Base-by-base conservation (phyloP, 1,284 basidiomycete species). In the Ceratobasidium sp. region DNA sequence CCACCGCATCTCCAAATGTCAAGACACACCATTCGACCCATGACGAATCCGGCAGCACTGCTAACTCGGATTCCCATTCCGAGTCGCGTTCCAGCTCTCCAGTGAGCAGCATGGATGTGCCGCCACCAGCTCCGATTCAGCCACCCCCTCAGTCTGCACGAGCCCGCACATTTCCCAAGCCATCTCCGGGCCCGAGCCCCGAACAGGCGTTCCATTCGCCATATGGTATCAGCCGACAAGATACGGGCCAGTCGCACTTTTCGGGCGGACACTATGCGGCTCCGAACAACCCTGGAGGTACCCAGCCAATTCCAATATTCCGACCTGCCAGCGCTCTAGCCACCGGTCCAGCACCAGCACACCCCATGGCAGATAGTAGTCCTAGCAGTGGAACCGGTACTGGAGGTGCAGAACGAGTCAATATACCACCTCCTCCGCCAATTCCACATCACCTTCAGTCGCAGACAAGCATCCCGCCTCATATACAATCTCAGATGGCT, bases 301-400 rank as follows among this genome's bases (percentile, higher is more conserved):
- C 49, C 5, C 62, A 65, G 22, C 62, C 62, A 22, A 65, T 65
- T 42, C 62, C 62, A 17, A 65, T 65, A 13, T 65, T 53, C 47
- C 47, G 62, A 38, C 62, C 62, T 15, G 32, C 62, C 4, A 65
- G 62, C n/a, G 62, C 62, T 15, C 20, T 65, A 25, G 62, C 62
- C n/a, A 65, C 27, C 25, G 43, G 22, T 29, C 27, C 17, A 10
- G 10, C 45, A 40, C 38, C 8, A 8, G 35, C 55, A 8, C 27
- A 25, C 17, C 47, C 47, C 3, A 20, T 49, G 15, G 20, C 32
- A 32, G 62, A 53, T 22, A 40, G 49, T 22, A 65, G 62, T 29
- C 62, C 62, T 1, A 65, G 62, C 34, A 65, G 62, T 35, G 62
- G 62, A 31, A 65, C 62, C 27, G 62, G 62, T 20, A 64, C 60